Evolutionary conservation across 169 alveolate species (phyloP).

Genomic region (Eimeria brunetti): DNA sequence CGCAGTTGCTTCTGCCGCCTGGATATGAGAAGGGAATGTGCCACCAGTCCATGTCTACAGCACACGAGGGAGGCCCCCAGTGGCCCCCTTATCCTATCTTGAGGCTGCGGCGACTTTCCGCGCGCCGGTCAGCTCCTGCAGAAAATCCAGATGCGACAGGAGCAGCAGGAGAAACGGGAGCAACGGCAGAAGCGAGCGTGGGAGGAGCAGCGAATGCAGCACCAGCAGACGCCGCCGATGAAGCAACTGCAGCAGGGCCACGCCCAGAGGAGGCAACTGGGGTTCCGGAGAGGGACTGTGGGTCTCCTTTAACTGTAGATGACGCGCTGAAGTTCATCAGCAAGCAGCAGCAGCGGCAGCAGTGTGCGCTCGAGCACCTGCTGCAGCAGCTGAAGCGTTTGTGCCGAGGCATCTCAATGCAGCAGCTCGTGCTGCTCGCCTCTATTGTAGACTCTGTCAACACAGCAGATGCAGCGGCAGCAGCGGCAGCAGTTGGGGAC

Average conservation of each 20-base stretch:
- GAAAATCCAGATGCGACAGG: not conserved
- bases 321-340: slow-evolving; percentile 49
- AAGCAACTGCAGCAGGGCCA: slow-evolving; percentile 23
- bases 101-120: not conserved
- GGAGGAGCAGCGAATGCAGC: slow-evolving; percentile 27
- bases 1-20: slow-evolving; percentile 46
- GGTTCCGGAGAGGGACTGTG: not conserved
- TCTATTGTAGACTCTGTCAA: slow-evolving; percentile 27
- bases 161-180: slow-evolving; percentile 4
- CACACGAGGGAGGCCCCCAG: slow-evolving; percentile 14
- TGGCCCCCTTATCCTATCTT: slow-evolving; percentile 18
- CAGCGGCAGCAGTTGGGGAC: slow-evolving; percentile 64
- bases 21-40: slow-evolving; percentile 22
- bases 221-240: not conserved
- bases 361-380: slow-evolving; percentile 40
- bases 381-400: slow-evolving; percentile 38
- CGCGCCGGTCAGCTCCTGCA: not conserved
- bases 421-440: slow-evolving; percentile 52
- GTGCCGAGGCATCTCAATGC: slow-evolving; percentile 36
- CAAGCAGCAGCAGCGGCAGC: slow-evolving; percentile 49
- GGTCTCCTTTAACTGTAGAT: slow-evolving; percentile 24
- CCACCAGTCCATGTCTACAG: not conserved
- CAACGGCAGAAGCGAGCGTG: not conserved
- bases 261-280: slow-evolving; percentile 23
- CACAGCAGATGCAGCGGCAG: slow-evolving; percentile 68